Evolutionary conservation across 2,329 filamentous ascomycete species (phyloP), one percentile per base, ranked within the genome.

Genomic region (Allantophomopsis lycopodina): DNA sequence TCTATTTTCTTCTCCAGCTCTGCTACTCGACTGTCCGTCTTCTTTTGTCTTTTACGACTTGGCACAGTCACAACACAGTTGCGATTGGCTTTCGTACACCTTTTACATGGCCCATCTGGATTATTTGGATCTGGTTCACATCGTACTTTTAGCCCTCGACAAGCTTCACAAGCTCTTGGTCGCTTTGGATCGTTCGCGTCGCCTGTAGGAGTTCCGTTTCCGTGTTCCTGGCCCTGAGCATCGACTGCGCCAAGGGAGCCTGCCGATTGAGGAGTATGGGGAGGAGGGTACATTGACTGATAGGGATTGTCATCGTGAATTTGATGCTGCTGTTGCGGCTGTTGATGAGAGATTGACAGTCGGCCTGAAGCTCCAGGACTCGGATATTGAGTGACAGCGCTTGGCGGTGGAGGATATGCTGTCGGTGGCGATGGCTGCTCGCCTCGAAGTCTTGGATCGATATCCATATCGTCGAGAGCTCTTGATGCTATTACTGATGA

Each of bases 1-100:
- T 59, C 52, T 45, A 65, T 61, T 44, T 64, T 61, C 45, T 58
- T 56, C 50, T 65, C 62, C 37, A 65, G 48, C 44, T 65, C 62
- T 31, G 61, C 59, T 4, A 65, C 62, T 18, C 62, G 47, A 31
- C 60, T 63, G 38, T 65, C 62, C 7, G 62, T 63, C 44, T 63
- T 57, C 48, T 64, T 64, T 37, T 62, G 57, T 42, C 61, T 57
- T 47, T 62, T 64, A 15, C 62, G 56, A 52, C 57, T 61, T 14
- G 61, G 51, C 5, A 53, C 53, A 32, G 59, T 61, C 39, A 62
- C 56, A 16, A 62, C 47, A 37, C 62, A 65, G 37, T 53, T 49
- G 10, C 60, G 50, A 31, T 57, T 56, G 5, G 59, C 53, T 43
- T 61, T 59, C 12, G 52, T 51, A 42, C 62, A 65, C 53, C 62